Evolutionary conservation across 2,329 filamentous ascomycete genomes (phyloP).

Genomic region (Cytospora piceae): DNA sequence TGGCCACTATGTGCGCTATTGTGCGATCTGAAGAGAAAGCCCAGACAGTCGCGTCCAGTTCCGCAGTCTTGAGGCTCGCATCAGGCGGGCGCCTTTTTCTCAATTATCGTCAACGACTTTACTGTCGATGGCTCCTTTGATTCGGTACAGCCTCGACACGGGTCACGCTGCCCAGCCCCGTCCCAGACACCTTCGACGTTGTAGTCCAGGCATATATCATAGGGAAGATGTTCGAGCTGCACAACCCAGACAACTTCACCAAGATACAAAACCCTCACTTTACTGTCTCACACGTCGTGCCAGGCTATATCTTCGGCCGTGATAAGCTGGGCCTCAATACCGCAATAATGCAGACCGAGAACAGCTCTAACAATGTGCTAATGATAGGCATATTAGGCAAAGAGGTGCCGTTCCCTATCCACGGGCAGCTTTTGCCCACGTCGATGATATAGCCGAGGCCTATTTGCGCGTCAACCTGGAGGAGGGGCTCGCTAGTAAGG

Average conservation of each 20-base stretch:
- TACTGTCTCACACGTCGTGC: slow-evolving; percentile 35
- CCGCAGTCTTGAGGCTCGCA: slow-evolving; percentile 31
- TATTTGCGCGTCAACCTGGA: slow-evolving; percentile 34
- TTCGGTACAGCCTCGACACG: slow-evolving; percentile 32
- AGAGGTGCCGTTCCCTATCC: slow-evolving; percentile 30
- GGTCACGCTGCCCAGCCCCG: slow-evolving; percentile 30
- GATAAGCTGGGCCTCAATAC: slow-evolving; percentile 36
- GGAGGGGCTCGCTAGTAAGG: too few relatives aligned
- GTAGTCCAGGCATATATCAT: slow-evolving; percentile 33
- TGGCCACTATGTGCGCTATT: slow-evolving; percentile 35
- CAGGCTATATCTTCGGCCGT: slow-evolving; percentile 37
- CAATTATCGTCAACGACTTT: slow-evolving; percentile 34
- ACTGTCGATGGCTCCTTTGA: slow-evolving; percentile 35
- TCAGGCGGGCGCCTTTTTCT: slow-evolving; percentile 32
- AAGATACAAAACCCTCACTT: slow-evolving; percentile 34
- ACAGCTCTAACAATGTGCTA: slow-evolving; percentile 38
- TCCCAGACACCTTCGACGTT: slow-evolving; percentile 31
- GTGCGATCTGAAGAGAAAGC: slow-evolving; percentile 36
- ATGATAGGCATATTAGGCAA: slow-evolving; percentile 33
- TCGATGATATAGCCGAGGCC: slow-evolving; percentile 35
- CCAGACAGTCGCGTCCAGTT: slow-evolving; percentile 33
- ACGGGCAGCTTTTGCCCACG: slow-evolving; percentile 29
- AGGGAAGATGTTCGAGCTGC: slow-evolving; percentile 34
- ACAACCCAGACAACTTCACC: slow-evolving; percentile 34
- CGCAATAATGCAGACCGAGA: slow-evolving; percentile 33